Conservation (phyloP, 331 rosid species). For the Rhamnella rubrinervis region DNA sequence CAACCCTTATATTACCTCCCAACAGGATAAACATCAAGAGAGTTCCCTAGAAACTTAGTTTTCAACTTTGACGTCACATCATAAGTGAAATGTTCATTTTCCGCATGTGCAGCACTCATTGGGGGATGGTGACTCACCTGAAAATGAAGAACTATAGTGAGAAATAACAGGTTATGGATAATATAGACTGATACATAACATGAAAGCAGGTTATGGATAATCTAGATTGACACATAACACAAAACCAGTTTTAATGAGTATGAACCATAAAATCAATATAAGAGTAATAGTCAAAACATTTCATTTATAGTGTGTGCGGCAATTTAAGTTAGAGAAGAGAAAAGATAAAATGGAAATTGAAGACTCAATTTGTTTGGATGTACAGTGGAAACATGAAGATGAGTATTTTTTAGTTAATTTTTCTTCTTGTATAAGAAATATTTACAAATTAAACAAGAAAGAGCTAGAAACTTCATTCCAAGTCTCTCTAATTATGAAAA, state of each 20-base stretch:
- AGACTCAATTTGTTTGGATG: background rate
- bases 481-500: too few species aligned
- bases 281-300: background rate
- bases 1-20: slow-evolving; percentile 61
- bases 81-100: slow-evolving; percentile 82
- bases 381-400: background rate
- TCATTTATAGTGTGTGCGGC: background rate
- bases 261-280: background rate
- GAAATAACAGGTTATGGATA: background rate
- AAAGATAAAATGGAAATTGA: background rate
- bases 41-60: slow-evolving; percentile 89
- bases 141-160: slow-evolving; percentile 27
- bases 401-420: too few species aligned
- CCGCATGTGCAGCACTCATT: slow-evolving; percentile 91
- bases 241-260: background rate
- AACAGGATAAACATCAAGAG: slow-evolving; percentile 84
- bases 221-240: background rate
- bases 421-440: too few species aligned
- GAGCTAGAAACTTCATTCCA: too few species aligned
- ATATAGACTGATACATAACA: background rate
- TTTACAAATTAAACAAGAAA: too few species aligned
- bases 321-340: too few species aligned
- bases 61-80: slow-evolving; percentile 88
- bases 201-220: background rate
- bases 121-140: slow-evolving; percentile 98